Evolutionary conservation across 768 basidiomycete genomes (phyloP).

Genomic region (Tulasnella sp.): DNA sequence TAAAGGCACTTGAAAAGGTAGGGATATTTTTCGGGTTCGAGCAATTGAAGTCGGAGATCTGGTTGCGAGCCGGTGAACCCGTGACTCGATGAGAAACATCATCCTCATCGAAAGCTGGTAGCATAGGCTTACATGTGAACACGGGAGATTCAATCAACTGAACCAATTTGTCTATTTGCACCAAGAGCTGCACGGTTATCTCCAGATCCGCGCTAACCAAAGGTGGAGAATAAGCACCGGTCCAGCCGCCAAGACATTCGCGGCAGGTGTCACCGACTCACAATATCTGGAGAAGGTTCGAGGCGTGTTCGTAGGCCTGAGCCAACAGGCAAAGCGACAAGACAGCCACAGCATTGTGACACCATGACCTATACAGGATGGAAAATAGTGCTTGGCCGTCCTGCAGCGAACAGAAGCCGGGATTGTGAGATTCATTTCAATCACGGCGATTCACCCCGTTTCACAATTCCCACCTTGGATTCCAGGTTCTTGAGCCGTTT

Average conservation of each 20-base stretch:
- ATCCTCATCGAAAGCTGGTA: not conserved
- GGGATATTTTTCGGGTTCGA: constrained; percentile 94
- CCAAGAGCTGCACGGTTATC: constrained; percentile 86
- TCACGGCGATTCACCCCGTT: not conserved
- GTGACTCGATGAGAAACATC: not conserved
- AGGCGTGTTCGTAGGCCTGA: constrained; percentile 98
- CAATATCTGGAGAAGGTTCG: constrained; percentile 93
- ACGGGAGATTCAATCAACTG: constrained; percentile 97
- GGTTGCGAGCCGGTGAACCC: not conserved
- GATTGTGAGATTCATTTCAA: not conserved
- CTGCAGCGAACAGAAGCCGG: constrained; percentile 28
- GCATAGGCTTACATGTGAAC: constrained; percentile 67
- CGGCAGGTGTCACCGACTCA: constrained; percentile 28
- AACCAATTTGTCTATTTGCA: constrained; percentile 95
- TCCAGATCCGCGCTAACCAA: constrained; percentile 78
- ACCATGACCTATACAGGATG: constrained; percentile 93
- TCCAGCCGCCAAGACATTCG: not conserved
- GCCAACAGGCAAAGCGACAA: constrained; percentile 94
- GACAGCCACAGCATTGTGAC: constrained; percentile 93
- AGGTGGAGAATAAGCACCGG: not conserved
- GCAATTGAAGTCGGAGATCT: constrained; percentile 84
- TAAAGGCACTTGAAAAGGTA: constrained; percentile 97
- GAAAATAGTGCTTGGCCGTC: constrained; percentile 95
- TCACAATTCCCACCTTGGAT: constrained; percentile 54
- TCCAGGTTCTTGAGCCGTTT: constrained; percentile 87